Conservation (phyloP, 2,329 filamentous ascomycete genomes). For the Teratosphaeria viscida region DNA sequence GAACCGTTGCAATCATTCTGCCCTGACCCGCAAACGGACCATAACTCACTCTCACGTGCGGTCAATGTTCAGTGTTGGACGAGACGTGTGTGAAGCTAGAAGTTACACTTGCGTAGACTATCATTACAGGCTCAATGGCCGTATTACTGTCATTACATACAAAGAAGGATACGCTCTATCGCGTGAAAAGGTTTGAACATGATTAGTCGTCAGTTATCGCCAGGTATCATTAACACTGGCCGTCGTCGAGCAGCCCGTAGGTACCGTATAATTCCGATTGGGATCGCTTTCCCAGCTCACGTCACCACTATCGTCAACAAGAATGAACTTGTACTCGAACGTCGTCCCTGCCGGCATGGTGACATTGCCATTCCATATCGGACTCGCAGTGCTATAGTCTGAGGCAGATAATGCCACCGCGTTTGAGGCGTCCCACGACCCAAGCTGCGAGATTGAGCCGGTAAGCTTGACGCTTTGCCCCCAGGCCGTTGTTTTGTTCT, state of each 20-base stretch:
- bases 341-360: constrained; percentile 44
- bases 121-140: neutral
- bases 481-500: constrained; percentile 44
- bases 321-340: constrained; percentile 53
- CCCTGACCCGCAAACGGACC: no score
- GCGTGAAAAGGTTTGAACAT: neutral
- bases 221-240: neutral
- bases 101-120: no score
- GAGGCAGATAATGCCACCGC: constrained; percentile 49
- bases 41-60: no score
- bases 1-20: no score
- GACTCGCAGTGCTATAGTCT: constrained; percentile 49
- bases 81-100: no score
- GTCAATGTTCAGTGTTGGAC: no score
- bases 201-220: neutral
- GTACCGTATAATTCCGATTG: constrained; percentile 33
- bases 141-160: neutral
- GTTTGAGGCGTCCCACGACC: constrained; percentile 45
- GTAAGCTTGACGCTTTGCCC: constrained; percentile 58
- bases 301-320: constrained; percentile 43
- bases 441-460: constrained; percentile 50
- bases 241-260: constrained; percentile 5
- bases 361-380: constrained; percentile 51
- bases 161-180: neutral
- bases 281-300: constrained; percentile 56